Percentiles rank a stretch among this genome's conserved stretches.
These are phyloP conservation scores for Aureococcus anophagefferens DNA, from an alignment of 108 stramenopile species.

Conservation along the genomic window DNA sequence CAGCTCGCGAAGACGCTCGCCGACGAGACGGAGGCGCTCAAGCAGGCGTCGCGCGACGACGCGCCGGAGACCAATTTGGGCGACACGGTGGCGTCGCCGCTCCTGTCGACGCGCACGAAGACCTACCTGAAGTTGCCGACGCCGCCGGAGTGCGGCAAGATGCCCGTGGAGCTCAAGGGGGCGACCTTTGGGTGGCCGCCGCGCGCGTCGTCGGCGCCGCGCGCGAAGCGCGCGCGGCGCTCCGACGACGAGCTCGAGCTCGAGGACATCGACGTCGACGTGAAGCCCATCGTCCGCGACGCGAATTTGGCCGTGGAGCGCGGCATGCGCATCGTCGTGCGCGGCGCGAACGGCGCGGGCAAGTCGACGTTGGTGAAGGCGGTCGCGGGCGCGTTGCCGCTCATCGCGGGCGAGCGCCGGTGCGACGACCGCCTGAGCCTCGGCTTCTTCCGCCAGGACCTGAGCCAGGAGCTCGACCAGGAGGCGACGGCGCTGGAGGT, in stretches of 20 bases:
- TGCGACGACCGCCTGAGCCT: constrained; percentile 44
- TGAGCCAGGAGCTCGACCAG: constrained; percentile 73
- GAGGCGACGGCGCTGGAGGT: constrained; percentile 26
- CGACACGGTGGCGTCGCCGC: not conserved
- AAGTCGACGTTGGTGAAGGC: constrained; percentile 77
- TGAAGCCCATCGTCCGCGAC: constrained; percentile 17
- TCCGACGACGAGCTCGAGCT: too few species aligned
- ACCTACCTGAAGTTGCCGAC: constrained; percentile 20
- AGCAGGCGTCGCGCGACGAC: not conserved
- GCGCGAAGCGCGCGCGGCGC: not conserved
- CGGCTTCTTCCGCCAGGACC: constrained; percentile 72
- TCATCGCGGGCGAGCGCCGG: constrained; percentile 51
- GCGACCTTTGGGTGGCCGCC: constrained; percentile 46
- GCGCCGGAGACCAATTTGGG: not conserved
- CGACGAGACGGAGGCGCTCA: not conserved
- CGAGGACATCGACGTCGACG: constrained; percentile 14
- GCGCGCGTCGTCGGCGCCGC: not conserved
- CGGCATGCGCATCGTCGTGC: constrained; percentile 47
- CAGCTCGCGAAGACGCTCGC: not conserved
- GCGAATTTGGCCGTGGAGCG: constrained; percentile 39
- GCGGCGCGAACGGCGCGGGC: constrained; percentile 78
- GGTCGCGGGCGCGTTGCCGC: constrained; percentile 60
- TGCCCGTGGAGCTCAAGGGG: constrained; percentile 41
- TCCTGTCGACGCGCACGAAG: constrained; percentile 8
- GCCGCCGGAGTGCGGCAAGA: constrained; percentile 25